Evolutionary conservation across 2,329 filamentous ascomycete species (phyloP).

Genomic region (Scytalidium lignicola): DNA sequence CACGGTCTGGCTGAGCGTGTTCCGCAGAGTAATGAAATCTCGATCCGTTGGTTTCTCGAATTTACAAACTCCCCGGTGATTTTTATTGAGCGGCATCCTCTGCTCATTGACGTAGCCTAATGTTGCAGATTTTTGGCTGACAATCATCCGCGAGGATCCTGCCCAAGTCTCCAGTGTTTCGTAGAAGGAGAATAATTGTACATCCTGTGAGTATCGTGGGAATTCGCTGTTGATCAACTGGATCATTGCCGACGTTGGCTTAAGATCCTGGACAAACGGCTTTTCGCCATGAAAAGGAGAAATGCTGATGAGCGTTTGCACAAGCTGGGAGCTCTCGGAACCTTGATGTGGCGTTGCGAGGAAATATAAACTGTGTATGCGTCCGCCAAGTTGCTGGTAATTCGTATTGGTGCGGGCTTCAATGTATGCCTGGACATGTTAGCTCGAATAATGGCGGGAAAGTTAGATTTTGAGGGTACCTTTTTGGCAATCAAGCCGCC

Average conservation of each 20-base stretch:
- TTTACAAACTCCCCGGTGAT: slow-evolving; percentile 29
- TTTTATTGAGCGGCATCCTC: slow-evolving; percentile 18
- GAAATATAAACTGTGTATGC: slow-evolving; percentile 22
- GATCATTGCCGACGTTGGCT: slow-evolving; percentile 14
- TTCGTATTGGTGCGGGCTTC: slow-evolving; percentile 11
- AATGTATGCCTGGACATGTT: slow-evolving; percentile 15
- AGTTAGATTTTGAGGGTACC: no score
- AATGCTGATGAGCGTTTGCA: slow-evolving; percentile 5
- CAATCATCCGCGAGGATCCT: slow-evolving; percentile 9
- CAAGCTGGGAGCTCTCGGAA: slow-evolving; percentile 15
- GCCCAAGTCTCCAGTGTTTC: slow-evolving; percentile 25
- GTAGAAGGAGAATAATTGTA: slow-evolving; percentile 32
- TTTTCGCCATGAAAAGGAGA: slow-evolving; percentile 5
- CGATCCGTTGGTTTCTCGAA: slow-evolving; percentile 14
- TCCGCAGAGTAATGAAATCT: slow-evolving; percentile 13
- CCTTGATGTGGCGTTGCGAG: slow-evolving; percentile 28
- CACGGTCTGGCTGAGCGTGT: slow-evolving; percentile 15
- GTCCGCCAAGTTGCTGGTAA: slow-evolving; percentile 7
- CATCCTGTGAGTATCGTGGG: slow-evolving; percentile 18
- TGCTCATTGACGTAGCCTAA: slow-evolving; percentile 26
- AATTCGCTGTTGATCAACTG: slow-evolving; percentile 30
- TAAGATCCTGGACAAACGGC: slow-evolving; percentile 22
- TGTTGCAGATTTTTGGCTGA: slow-evolving; percentile 24
- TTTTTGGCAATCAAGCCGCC: slow-evolving; percentile 31
- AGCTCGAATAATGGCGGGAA: no score